Evolutionary conservation across 345 rosid species (phyloP).

Genomic region (Garcia nutans): DNA sequence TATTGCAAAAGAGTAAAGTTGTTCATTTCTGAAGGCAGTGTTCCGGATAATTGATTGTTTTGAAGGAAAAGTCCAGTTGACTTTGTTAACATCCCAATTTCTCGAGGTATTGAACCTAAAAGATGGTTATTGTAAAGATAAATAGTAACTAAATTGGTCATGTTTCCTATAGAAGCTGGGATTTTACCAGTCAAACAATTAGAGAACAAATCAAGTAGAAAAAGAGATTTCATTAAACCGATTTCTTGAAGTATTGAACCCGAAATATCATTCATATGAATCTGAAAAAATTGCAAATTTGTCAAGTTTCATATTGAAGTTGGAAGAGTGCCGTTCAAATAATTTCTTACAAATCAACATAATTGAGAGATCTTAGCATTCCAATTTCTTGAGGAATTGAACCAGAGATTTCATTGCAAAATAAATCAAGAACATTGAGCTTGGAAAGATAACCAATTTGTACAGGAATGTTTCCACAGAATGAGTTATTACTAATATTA

Average conservation of each 20-base stretch:
- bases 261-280: background rate
- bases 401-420: slow-evolving; percentile 18
- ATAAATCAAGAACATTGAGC: slow-evolving; percentile 17
- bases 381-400: slow-evolving; percentile 12
- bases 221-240: slow-evolving; percentile 23
- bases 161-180: slow-evolving; percentile 27
- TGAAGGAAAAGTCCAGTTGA: background rate
- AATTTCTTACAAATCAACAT: slow-evolving; percentile 2
- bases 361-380: background rate
- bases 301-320: background rate
- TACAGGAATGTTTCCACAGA: slow-evolving; percentile 7
- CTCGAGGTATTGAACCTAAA: background rate
- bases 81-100: background rate
- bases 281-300: background rate
- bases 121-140: background rate
- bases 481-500: background rate
- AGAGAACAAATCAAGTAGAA: slow-evolving; percentile 13
- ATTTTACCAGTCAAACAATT: slow-evolving; percentile 33
- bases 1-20: slow-evolving; percentile 21
- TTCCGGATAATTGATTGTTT: background rate
- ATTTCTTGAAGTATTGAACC: slow-evolving; percentile 30
- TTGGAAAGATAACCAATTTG: background rate
- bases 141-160: background rate
- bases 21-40: slow-evolving; percentile 12
- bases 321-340: background rate